A percentile compares a stretch with the other conserved stretches of the same genome.
Conservation (phyloP, 163 green algal genomes). For the Chlamydomonas reinhardtii region DNA sequence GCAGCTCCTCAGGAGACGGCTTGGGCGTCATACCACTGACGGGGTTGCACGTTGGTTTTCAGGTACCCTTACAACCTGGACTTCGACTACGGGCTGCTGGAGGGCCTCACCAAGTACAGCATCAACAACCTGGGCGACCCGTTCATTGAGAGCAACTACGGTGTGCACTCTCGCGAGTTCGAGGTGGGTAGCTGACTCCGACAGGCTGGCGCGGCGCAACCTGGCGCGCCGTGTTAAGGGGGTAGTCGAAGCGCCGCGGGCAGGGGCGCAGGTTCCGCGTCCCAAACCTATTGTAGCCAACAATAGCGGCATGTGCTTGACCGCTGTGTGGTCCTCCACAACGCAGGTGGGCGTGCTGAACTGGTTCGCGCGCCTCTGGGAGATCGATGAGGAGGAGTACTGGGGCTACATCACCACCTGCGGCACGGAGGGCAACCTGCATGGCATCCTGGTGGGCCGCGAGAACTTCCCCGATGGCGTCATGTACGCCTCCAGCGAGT, state of each 20-base stretch:
- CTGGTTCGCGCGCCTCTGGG: slow-evolving; percentile 97
- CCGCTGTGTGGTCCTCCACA: too few relatives aligned
- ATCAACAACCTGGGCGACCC: slow-evolving; percentile 99
- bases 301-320: too few relatives aligned
- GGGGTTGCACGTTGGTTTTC: neutral
- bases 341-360: slow-evolving; percentile 94
- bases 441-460: slow-evolving; percentile 94
- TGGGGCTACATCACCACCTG: slow-evolving; percentile 99
- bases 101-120: slow-evolving; percentile 90
- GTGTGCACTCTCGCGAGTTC: slow-evolving; percentile 96
- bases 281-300: too few relatives aligned
- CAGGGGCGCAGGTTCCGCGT: too few relatives aligned
- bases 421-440: slow-evolving; percentile 98
- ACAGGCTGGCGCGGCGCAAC: neutral
- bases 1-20: neutral
- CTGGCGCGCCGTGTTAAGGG: too few relatives aligned
- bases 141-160: slow-evolving; percentile 99
- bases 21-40: neutral
- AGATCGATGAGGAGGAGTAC: slow-evolving; percentile 94
- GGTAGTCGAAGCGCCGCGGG: too few relatives aligned
- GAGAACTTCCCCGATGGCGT: slow-evolving; percentile 95
- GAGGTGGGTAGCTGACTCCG: slow-evolving; percentile 69
- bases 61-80: slow-evolving; percentile 99
- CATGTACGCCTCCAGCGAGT: slow-evolving; percentile 91
- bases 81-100: slow-evolving; percentile 94